Conservation (phyloP, 345 rosid genomes). For the Gossypium stocksii region DNA sequence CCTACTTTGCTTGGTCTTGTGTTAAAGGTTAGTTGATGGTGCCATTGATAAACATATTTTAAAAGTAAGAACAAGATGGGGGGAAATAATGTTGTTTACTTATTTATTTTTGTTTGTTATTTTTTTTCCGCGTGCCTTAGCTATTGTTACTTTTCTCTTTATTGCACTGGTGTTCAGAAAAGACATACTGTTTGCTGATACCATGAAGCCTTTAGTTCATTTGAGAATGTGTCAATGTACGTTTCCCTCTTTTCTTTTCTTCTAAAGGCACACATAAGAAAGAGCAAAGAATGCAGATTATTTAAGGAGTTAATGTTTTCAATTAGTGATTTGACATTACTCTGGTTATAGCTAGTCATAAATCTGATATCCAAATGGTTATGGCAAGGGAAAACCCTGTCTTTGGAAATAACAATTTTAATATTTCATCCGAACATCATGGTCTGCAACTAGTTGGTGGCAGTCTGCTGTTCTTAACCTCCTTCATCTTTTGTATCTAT, state of each 20-base stretch:
- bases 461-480: background rate
- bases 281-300: background rate
- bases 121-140: background rate
- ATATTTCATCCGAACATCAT: background rate
- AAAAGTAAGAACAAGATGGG: background rate
- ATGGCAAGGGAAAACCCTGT: background rate
- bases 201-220: background rate
- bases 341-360: background rate
- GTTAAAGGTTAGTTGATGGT: constrained; percentile 1
- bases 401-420: background rate
- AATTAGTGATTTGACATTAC: background rate
- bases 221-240: background rate
- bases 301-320: background rate
- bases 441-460: background rate
- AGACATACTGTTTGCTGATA: background rate
- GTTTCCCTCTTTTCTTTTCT: background rate
- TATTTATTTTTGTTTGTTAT: background rate
- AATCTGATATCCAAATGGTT: background rate
- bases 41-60: background rate
- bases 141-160: background rate
- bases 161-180: background rate
- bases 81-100: background rate
- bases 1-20: background rate
- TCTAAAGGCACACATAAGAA: background rate
- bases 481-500: background rate